A percentile compares a stretch with the other conserved stretches of the same genome.
phyloP scores from a whole-genome alignment of 306 rosid genomes.

The Ormosia emarginata region DNA sequence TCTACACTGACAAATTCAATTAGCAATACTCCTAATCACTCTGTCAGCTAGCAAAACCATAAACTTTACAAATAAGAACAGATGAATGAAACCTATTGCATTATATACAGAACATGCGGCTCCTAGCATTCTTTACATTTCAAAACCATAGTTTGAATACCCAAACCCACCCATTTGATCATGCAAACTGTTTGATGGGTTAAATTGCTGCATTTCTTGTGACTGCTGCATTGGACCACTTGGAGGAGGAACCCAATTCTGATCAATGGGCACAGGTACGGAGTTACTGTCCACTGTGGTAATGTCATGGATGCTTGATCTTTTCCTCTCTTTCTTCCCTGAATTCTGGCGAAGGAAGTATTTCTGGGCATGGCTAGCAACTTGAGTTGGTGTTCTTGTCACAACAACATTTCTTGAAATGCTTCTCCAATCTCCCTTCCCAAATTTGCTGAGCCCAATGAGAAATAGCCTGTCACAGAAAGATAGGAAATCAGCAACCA shows the following conservation, averaged over 20 bases:
- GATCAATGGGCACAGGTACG: conserved; percentile 34
- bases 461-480: conserved; percentile 56
- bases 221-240: conserved; percentile 29
- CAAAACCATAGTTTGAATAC: conserved; percentile 30
- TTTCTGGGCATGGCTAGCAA: conserved; percentile 98
- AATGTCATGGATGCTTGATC: conserved; percentile 95
- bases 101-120: background rate
- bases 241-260: conserved; percentile 54
- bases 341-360: conserved; percentile 74
- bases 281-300: conserved; percentile 58
- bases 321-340: conserved; percentile 75
- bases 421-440: conserved; percentile 99
- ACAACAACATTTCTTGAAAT: conserved; percentile 85
- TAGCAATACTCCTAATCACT: conserved; percentile 18
- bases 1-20: conserved; percentile 23
- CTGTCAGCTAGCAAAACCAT: conserved; percentile 25
- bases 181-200: conserved; percentile 6
- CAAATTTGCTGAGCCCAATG: conserved; percentile 57
- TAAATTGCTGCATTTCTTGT: conserved; percentile 31
- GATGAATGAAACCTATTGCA: conserved; percentile 14
- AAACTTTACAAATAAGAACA: conserved; percentile 21
- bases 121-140: conserved; percentile 14
- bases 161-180: conserved; percentile 38
- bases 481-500: background rate
- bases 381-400: conserved; percentile 90